A percentile compares a stretch with the other conserved stretches of the same genome.
Conservation (phyloP, 768 basidiomycete genomes). For the Russula abietina region DNA sequence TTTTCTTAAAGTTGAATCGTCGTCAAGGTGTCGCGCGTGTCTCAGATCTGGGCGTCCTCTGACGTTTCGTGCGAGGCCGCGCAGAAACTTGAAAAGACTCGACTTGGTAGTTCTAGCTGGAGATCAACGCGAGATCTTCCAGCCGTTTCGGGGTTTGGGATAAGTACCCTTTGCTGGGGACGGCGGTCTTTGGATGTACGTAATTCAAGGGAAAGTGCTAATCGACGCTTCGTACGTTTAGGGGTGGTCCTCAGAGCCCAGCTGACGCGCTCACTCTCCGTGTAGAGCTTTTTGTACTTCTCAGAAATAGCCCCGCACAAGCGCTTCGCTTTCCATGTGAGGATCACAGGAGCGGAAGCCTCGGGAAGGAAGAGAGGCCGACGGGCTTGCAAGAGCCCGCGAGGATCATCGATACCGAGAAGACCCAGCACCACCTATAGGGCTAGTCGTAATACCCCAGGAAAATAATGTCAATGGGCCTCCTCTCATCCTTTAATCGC, state of each 20-base stretch:
- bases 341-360: constrained; percentile 54
- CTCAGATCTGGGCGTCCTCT: no score
- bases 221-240: constrained; percentile 50
- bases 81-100: no score
- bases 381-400: constrained; percentile 46
- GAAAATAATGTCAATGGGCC: not conserved
- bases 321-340: constrained; percentile 25
- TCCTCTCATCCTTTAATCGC: not conserved
- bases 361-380: constrained; percentile 48
- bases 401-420: constrained; percentile 66
- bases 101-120: no score
- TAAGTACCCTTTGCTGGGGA: no score
- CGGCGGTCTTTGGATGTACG: no score
- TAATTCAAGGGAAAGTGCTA: no score
- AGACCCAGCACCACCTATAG: constrained; percentile 71
- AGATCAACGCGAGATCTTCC: no score
- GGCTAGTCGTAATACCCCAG: no score
- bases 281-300: constrained; percentile 40
- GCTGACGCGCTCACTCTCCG: constrained; percentile 54
- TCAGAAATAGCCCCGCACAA: constrained; percentile 47
- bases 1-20: no score
- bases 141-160: no score
- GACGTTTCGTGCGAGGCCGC: no score
- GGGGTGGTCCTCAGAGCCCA: constrained; percentile 47
- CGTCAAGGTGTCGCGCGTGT: no score